phyloP scores from a whole-genome alignment of 2,329 filamentous ascomycete species.

The Alternaria arbusti region DNA sequence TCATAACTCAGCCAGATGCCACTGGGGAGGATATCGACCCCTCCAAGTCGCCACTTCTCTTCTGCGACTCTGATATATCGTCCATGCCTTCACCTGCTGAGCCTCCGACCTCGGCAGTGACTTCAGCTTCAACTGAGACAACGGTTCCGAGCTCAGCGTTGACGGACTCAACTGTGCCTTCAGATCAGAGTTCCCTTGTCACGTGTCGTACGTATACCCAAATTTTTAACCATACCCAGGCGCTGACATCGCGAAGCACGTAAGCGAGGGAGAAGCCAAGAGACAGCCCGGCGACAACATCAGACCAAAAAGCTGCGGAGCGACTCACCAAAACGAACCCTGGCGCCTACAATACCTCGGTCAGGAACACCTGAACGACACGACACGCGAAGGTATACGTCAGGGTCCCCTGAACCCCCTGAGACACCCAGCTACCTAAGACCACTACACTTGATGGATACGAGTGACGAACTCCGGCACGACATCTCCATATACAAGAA shows the following conservation, averaged over 20 bases:
- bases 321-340: not conserved
- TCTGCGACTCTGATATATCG: conserved; percentile 23
- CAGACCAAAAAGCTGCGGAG: not conserved
- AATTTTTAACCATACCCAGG: not conserved
- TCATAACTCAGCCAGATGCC: not conserved
- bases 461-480: not conserved
- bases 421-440: conserved; percentile 32
- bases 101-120: conserved; percentile 22
- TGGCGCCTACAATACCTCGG: not conserved
- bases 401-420: conserved; percentile 1
- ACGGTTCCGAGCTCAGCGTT: not conserved
- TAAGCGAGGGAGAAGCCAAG: not conserved
- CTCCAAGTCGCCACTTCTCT: conserved; percentile 20
- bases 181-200: not conserved
- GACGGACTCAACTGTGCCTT: not conserved
- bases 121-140: conserved; percentile 4
- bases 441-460: conserved; percentile 37
- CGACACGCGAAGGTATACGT: not conserved
- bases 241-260: not conserved
- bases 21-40: not conserved
- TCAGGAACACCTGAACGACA: not conserved
- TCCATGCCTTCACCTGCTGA: conserved; percentile 21
- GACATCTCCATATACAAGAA: conserved; percentile 36
- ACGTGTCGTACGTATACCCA: conserved; percentile 8
- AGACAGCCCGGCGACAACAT: not conserved